Evolutionary conservation across 1,139 yeast genomes (phyloP).

Genomic region (Suhomyces choctaworum): DNA sequence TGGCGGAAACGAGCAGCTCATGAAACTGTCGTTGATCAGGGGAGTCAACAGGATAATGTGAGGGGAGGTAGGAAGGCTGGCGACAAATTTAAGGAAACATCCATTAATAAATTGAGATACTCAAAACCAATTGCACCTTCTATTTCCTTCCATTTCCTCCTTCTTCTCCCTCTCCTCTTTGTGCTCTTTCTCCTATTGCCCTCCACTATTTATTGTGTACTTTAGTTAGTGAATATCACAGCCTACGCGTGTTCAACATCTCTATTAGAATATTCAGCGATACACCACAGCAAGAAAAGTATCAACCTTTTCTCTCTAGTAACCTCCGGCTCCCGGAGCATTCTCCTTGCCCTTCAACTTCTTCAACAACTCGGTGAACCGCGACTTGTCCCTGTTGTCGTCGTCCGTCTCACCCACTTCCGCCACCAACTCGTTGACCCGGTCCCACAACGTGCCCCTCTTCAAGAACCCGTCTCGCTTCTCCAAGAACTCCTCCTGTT

Average conservation of each 20-base stretch:
- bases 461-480: conserved; percentile 80
- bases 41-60: conserved; percentile 15
- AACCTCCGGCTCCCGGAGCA: conserved; percentile 34
- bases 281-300: too few species aligned
- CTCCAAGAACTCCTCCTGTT: conserved; percentile 70
- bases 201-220: neutral
- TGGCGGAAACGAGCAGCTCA: conserved; percentile 2
- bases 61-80: neutral
- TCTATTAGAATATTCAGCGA: too few species aligned
- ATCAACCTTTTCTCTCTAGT: too few species aligned
- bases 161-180: too few species aligned
- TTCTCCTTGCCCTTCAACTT: conserved; percentile 32
- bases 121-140: too few species aligned
- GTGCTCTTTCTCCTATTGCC: neutral
- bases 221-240: too few species aligned
- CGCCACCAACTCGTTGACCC: conserved; percentile 55
- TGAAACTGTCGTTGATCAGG: conserved; percentile 13
- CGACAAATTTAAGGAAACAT: neutral
- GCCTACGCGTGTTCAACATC: too few species aligned
- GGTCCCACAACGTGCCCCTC: conserved; percentile 86
- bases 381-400: conserved; percentile 27
- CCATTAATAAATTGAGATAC: neutral
- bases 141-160: too few species aligned
- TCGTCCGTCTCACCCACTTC: conserved; percentile 39
- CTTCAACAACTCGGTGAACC: conserved; percentile 27